Evolutionary conservation across 2,329 filamentous ascomycete genomes (phyloP), one percentile per base, ranked within the genome.

Genomic region (Exophiala spinifera): DNA sequence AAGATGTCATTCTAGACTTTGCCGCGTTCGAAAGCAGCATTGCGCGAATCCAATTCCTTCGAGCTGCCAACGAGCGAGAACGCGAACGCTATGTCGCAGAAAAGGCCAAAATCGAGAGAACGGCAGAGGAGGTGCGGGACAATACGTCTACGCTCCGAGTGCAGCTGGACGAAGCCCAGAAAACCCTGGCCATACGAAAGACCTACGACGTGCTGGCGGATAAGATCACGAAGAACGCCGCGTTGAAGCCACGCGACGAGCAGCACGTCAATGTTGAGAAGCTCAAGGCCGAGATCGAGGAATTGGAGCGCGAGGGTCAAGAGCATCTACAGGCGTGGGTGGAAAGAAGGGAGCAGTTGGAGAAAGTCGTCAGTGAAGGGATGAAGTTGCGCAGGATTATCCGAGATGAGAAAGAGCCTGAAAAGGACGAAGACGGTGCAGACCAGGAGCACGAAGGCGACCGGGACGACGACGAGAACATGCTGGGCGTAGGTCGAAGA

Each of bases 351-450:
- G 88, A 90, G 63, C 90, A 96, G 72, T 96, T 96, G 70, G 88
- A 86, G 54, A 81, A 84, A 52, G 91, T 97, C 65, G 88, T 96
- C 68, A 88, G 91, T 56, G 92, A 96, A 74, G 90, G 90, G n/a
- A 88, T 88, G 81, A 80, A 89, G 60, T 79, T 97, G 69, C 79
- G 91, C 54, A 80, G 89, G 46, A 79, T 95, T 69, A 96, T 97
- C 66, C 85, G 91, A 57, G 91, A 96, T 66, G 92, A 96, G 77
- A 95, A 96, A 74, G 63, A 64, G 50, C 58, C 56, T 8, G 61
- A 60, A 5, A 50, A 50, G 33, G 91, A 96, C 69, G 91, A 96
- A 72, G 89, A 94, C 0, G 91, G 96, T 72, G 79, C 89, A 39
- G 82, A 90, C 51, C 90, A 95, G 70, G 90, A 89, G 25, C 90